A percentile compares a stretch with the other conserved stretches of the same genome.
phyloP scores from a whole-genome alignment of 2,329 filamentous ascomycete species.

The Fusarium marasasianum region DNA sequence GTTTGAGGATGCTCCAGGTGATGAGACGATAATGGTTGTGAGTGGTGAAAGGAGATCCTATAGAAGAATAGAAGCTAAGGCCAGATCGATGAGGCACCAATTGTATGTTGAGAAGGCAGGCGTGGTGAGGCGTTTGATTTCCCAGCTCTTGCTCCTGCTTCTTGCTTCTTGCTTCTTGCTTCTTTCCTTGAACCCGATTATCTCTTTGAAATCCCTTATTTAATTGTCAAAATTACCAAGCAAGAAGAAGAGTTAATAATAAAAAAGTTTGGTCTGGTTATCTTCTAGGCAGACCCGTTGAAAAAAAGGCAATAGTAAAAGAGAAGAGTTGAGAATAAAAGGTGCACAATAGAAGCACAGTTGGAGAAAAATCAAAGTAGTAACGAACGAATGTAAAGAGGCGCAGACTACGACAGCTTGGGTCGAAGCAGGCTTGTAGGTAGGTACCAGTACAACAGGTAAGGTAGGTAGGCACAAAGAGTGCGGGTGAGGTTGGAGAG shows the following conservation, averaged over 20 bases:
- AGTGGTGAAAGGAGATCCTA: not conserved
- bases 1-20: conserved; percentile 31
- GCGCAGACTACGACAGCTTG: conserved; percentile 38
- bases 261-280: conserved; percentile 16
- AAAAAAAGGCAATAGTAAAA: conserved; percentile 4
- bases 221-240: conserved; percentile 26
- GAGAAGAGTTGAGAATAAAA: not conserved
- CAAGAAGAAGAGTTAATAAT: conserved; percentile 3
- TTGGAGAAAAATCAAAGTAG: conserved; percentile 21
- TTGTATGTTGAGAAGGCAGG: conserved; percentile 15
- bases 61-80: conserved; percentile 4
- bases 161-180: conserved; percentile 20
- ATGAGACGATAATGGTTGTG: conserved; percentile 26
- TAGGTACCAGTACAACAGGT: not conserved
- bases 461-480: conserved; percentile 21
- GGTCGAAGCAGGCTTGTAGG: conserved; percentile 35
- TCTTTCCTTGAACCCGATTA: conserved; percentile 16
- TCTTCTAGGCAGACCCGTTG: conserved; percentile 24
- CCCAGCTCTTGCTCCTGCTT: conserved; percentile 3
- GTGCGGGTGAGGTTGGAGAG: conserved; percentile 27
- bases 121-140: conserved; percentile 20
- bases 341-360: not conserved
- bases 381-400: conserved; percentile 31
- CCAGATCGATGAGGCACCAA: conserved; percentile 24
- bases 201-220: conserved; percentile 9